A percentile compares a stretch with the other conserved stretches of the same genome.
phyloP scores from a whole-genome alignment of 352 stramenopile genomes.

The Globisporangium okanoganense region DNA sequence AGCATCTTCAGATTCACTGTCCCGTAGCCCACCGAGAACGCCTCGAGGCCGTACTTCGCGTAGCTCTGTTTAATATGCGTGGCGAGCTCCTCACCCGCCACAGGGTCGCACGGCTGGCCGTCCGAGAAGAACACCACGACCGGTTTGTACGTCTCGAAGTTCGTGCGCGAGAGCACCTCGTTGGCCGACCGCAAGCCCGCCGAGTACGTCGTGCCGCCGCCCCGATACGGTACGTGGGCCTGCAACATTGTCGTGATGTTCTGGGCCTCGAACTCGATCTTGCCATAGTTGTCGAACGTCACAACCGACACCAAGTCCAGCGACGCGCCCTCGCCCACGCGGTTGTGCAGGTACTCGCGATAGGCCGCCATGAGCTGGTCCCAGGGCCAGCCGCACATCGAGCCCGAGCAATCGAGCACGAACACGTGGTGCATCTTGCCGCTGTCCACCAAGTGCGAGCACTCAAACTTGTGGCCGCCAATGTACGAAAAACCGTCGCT shows the following conservation, averaged over 20 bases:
- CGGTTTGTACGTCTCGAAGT: constrained; percentile 58
- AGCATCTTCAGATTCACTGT: constrained; percentile 57
- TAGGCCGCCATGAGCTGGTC: constrained; percentile 50
- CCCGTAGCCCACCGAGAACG: constrained; percentile 72
- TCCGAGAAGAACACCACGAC: constrained; percentile 81
- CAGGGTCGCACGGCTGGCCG: constrained; percentile 44
- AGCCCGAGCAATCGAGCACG: constrained; percentile 75
- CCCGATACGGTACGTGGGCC: constrained; percentile 26
- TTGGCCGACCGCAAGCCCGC: constrained; percentile 47
- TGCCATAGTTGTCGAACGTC: constrained; percentile 42
- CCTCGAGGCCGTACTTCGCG: constrained; percentile 50
- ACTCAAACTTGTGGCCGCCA: constrained; percentile 68
- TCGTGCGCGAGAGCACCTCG: constrained; percentile 65
- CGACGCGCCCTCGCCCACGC: constrained; percentile 40
- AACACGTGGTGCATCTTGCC: constrained; percentile 76
- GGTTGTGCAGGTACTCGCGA: constrained; percentile 64
- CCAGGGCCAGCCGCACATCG: constrained; percentile 66
- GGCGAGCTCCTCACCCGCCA: constrained; percentile 47
- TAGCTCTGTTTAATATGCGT: constrained; percentile 51
- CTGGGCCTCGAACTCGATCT: constrained; percentile 48
- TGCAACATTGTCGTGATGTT: constrained; percentile 42
- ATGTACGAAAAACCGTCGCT: constrained; percentile 56
- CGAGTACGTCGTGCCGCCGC: constrained; percentile 51
- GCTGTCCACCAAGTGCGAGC: constrained; percentile 47
- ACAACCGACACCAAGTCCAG: constrained; percentile 76